Evolutionary conservation across 805 yeast species (phyloP).

Genomic region (Starmerella apis): DNA sequence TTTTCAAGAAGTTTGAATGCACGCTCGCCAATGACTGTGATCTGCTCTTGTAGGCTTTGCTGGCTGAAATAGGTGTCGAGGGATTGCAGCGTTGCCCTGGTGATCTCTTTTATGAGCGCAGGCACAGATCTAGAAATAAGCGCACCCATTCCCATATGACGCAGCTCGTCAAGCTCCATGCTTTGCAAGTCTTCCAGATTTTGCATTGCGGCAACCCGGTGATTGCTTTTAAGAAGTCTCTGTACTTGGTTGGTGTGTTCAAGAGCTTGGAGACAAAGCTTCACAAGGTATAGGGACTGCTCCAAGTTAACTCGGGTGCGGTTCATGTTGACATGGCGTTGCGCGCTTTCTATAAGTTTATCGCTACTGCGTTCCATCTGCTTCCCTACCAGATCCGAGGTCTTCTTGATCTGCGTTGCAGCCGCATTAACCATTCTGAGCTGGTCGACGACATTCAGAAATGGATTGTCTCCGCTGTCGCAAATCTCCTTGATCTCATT

Average conservation of each 20-base stretch:
- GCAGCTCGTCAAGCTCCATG: conserved; percentile 54
- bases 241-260: conserved; percentile 80
- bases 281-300: conserved; percentile 59
- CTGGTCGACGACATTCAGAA: conserved; percentile 43
- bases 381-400: conserved; percentile 46
- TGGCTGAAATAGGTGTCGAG: conserved; percentile 47
- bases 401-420: conserved; percentile 47
- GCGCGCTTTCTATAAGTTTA: conserved; percentile 42
- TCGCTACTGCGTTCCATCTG: conserved; percentile 55
- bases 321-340: conserved; percentile 16
- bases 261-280: conserved; percentile 65
- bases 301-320: conserved; percentile 47
- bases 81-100: conserved; percentile 54
- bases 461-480: conserved; percentile 47
- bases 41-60: conserved; percentile 33
- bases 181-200: conserved; percentile 63
- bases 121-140: conserved; percentile 71
- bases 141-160: conserved; percentile 62
- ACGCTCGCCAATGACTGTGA: conserved; percentile 45
- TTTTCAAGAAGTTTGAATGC: conserved; percentile 44
- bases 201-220: conserved; percentile 78
- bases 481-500: conserved; percentile 52
- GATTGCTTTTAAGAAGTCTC: conserved; percentile 61
- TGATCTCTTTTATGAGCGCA: conserved; percentile 56
- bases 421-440: conserved; percentile 51